Percentiles rank a stretch among this genome's conserved stretches.
phyloP scores from a whole-genome alignment of 164 flowering plant genomes.

The Protea cynaroides region DNA sequence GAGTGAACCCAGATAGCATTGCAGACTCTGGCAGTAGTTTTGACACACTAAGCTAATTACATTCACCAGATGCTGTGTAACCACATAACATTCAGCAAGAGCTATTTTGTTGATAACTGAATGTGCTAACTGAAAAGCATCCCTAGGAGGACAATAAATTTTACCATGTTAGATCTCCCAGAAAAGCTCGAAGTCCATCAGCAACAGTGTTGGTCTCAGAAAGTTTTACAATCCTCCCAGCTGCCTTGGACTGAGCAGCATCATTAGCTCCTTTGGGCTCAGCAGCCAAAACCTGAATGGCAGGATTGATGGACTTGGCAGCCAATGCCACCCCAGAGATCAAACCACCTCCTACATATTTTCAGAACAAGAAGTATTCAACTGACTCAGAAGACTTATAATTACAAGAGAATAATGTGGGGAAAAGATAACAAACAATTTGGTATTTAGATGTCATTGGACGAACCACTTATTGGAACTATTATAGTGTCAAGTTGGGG shows the following conservation, averaged over 20 bases:
- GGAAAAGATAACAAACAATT: neutral
- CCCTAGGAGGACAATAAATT: neutral
- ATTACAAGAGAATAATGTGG: too few species aligned
- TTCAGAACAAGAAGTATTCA: neutral
- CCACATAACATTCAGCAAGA: neutral
- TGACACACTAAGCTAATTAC: too few species aligned
- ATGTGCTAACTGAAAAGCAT: neutral
- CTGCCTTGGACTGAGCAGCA: constrained; percentile 81
- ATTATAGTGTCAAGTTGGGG: constrained; percentile 70
- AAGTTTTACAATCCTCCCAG: constrained; percentile 58
- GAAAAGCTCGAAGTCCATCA: constrained; percentile 93
- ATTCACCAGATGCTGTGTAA: too few species aligned
- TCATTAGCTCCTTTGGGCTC: constrained; percentile 93
- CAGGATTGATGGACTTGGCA: constrained; percentile 81
- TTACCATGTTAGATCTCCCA: constrained; percentile 85
- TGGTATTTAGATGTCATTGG: neutral
- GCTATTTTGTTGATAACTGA: neutral
- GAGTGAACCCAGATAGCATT: too few species aligned
- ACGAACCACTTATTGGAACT: constrained; percentile 85
- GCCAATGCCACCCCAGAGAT: constrained; percentile 91
- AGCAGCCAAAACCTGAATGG: constrained; percentile 73
- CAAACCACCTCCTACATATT: constrained; percentile 72
- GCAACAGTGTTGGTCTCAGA: constrained; percentile 67
- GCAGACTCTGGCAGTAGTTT: too few species aligned
- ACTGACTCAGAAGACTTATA: neutral